Base-by-base conservation (phyloP, 2,329 filamentous ascomycete species). In the Sarocladium brachiariae region DNA sequence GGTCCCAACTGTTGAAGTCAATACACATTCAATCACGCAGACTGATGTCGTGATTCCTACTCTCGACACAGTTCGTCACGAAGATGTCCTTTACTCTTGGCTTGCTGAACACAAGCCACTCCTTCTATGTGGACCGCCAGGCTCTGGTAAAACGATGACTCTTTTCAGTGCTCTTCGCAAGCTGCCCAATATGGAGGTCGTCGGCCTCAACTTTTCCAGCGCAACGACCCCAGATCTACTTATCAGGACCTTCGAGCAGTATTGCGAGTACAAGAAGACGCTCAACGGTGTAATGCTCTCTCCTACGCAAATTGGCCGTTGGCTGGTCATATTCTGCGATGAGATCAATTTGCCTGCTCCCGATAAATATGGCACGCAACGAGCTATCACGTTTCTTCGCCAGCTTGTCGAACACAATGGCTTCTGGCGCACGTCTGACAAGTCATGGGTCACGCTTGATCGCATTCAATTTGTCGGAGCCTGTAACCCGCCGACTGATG, bases 141-240 rank as follows among this genome's bases (percentile, higher is more conserved):
- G 93, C 73, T 99, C 93, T 49, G 93, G 93, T 76, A 99, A 99
- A 75, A 99, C 93, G 4, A 99, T 99, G 93, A 99, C 93, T 10
- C 75, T 99, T 11, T 99, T 99, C 74, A 96, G 92, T 65, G 93
- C 93, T 30, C 81, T 99, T 50, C 86, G 93, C 56, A 99, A 99
- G 70, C 76, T 99, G 52, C 92, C 92, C 3, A 96, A 96, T 65
- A 96, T 99, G 91, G 93, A 99, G 69, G 90, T 96, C 52, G 95
- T 99, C 27, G 93, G 93, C 46, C 88, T 99, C 65, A 99, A 99
- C 70, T 99, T 99, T 68, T 99, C 95, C 4, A 99, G 93, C 60
- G 95, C 93, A 1, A 99, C 95, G 1, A 99, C 93, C 1, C 95
- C 93, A 1, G 95, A 99, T 67, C 81, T 99, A 24, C 80, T 99